These are phyloP conservation scores for Macrolepiota fuliginosa DNA, from an alignment of 768 basidiomycete species.

Conservation along the genomic window DNA sequence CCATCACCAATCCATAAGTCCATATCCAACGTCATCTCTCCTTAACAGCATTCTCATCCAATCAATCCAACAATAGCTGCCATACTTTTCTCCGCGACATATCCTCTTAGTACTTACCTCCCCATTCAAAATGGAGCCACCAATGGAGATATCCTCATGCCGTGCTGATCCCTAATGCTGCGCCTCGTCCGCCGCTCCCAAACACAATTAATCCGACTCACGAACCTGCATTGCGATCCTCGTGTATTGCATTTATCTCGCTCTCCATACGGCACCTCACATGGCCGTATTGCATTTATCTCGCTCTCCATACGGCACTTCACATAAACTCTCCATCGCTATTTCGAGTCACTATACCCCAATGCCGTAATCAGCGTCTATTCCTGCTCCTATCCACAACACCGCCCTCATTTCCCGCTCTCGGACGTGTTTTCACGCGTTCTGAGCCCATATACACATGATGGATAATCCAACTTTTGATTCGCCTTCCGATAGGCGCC, in stretches of 20 bases:
- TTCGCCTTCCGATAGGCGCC: neutral
- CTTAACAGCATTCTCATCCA: neutral
- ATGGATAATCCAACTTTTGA: neutral
- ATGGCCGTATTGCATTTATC: neutral
- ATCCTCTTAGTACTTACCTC: neutral
- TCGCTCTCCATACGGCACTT: neutral
- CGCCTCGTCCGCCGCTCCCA: neutral
- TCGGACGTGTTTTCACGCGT: neutral
- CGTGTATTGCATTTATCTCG: neutral
- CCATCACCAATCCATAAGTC: neutral
- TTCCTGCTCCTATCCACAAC: slow-evolving; percentile 21
- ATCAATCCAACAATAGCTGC: neutral
- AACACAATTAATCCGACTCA: neutral
- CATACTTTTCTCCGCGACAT: neutral
- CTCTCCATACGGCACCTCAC: neutral
- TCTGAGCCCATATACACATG: neutral
- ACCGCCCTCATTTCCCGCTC: neutral
- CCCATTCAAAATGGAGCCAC: neutral
- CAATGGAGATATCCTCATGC: neutral
- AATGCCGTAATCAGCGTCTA: slow-evolving; percentile 19
- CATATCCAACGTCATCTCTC: neutral
- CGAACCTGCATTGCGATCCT: neutral
- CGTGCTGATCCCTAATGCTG: neutral
- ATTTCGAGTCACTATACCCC: neutral
- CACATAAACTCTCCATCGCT: neutral